These are phyloP conservation scores for Hylodesmum podocarpum DNA, from an alignment of 306 rosid species.

Conservation along the genomic window DNA sequence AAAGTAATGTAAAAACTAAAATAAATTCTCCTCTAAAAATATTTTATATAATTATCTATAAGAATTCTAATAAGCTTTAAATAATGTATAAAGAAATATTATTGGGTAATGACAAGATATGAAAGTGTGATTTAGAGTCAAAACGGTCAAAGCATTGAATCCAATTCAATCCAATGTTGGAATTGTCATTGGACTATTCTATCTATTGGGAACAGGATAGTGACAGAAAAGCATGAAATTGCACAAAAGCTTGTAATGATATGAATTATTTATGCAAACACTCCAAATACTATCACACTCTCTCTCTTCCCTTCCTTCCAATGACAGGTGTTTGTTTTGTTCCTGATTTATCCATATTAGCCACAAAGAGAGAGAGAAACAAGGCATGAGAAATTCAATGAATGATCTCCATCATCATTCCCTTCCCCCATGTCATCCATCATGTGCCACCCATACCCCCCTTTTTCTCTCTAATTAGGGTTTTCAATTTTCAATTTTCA, in stretches of 20 bases:
- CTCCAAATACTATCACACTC: neutral
- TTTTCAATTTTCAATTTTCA: slow-evolving; percentile 55
- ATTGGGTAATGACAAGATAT: neutral
- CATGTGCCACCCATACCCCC: slow-evolving; percentile 37
- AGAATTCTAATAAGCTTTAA: too few species aligned
- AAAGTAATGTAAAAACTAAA: too few species aligned
- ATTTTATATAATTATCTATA: too few species aligned
- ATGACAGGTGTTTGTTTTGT: slow-evolving; percentile 35
- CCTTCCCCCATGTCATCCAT: slow-evolving; percentile 39
- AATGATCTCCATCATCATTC: slow-evolving; percentile 41
- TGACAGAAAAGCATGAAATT: slow-evolving; percentile 33
- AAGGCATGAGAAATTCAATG: slow-evolving; percentile 18
- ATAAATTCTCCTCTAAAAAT: too few species aligned
- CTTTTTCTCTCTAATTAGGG: slow-evolving; percentile 50
- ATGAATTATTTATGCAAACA: slow-evolving; percentile 32
- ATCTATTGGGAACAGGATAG: slow-evolving; percentile 21
- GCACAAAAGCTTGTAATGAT: slow-evolving; percentile 39
- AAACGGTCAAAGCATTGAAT: slow-evolving; percentile 27
- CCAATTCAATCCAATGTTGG: neutral
- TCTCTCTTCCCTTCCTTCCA: neutral
- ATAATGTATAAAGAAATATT: too few species aligned
- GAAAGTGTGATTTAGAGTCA: neutral
- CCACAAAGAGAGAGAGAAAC: slow-evolving; percentile 29
- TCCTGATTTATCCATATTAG: slow-evolving; percentile 34
- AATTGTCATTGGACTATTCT: slow-evolving; percentile 1